Conservation (phyloP, 768 basidiomycete species). For the Agaricus blazei region DNA sequence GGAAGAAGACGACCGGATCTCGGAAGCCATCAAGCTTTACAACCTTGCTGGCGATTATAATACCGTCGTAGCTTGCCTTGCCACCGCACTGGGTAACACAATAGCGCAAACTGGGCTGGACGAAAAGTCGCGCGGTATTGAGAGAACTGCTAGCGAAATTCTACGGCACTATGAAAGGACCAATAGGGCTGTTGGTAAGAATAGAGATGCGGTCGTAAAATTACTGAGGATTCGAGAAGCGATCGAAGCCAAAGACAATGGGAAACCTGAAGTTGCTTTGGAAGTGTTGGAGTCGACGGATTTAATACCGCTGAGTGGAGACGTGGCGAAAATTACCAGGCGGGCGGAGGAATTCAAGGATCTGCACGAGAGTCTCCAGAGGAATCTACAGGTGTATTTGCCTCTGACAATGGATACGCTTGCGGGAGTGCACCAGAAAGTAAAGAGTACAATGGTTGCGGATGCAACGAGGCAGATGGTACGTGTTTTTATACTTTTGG, state of each 20-base stretch:
- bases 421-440: slow-evolving; percentile 71
- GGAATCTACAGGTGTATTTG: slow-evolving; percentile 85
- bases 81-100: slow-evolving; percentile 81
- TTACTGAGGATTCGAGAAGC: slow-evolving; percentile 80
- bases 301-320: slow-evolving; percentile 82
- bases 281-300: slow-evolving; percentile 86
- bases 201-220: slow-evolving; percentile 67
- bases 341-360: slow-evolving; percentile 88
- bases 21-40: slow-evolving; percentile 93
- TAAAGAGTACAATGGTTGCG: slow-evolving; percentile 65
- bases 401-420: slow-evolving; percentile 91
- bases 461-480: slow-evolving; percentile 80
- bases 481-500: slow-evolving; percentile 19
- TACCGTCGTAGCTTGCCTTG: slow-evolving; percentile 84
- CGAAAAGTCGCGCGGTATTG: slow-evolving; percentile 63
- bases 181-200: slow-evolving; percentile 67
- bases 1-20: slow-evolving; percentile 76
- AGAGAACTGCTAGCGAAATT: slow-evolving; percentile 74
- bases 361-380: slow-evolving; percentile 79
- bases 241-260: slow-evolving; percentile 66
- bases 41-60: slow-evolving; percentile 90
- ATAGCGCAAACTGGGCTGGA: slow-evolving; percentile 58
- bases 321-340: slow-evolving; percentile 79
- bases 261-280: slow-evolving; percentile 71
- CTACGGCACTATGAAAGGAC: slow-evolving; percentile 76